Evolutionary conservation across 352 stramenopile species (phyloP).

Genomic region (Phytopythium litorale): DNA sequence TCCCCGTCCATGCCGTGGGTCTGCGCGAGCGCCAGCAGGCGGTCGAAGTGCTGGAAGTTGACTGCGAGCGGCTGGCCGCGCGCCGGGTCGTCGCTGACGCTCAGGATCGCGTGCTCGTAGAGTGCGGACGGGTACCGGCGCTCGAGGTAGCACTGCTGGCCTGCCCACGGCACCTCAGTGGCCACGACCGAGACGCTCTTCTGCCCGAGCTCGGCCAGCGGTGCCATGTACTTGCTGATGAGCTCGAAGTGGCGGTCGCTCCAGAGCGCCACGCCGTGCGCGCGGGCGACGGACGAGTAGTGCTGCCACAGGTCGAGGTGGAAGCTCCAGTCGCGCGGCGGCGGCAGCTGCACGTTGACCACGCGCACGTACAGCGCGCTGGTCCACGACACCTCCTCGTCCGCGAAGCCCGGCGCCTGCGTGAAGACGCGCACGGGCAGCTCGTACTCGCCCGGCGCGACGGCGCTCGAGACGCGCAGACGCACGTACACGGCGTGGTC

Average conservation of each 20-base stretch:
- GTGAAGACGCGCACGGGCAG: slow-evolving; percentile 65
- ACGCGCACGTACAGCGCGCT: slow-evolving; percentile 53
- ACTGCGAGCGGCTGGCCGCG: slow-evolving; percentile 37
- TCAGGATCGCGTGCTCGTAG: slow-evolving; percentile 62
- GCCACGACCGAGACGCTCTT: slow-evolving; percentile 70
- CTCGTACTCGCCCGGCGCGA: slow-evolving; percentile 53
- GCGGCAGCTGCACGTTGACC: slow-evolving; percentile 42
- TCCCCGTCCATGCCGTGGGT: slow-evolving; percentile 53
- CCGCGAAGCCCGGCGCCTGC: slow-evolving; percentile 50
- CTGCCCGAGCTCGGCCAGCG: slow-evolving; percentile 60
- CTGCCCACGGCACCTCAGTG: slow-evolving; percentile 74
- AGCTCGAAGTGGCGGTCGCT: slow-evolving; percentile 64
- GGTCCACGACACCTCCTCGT: slow-evolving; percentile 66
- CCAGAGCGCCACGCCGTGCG: slow-evolving; percentile 50
- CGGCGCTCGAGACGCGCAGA: slow-evolving; percentile 27
- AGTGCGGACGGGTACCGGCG: slow-evolving; percentile 58
- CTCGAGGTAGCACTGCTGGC: slow-evolving; percentile 76
- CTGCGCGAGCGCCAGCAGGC: slow-evolving; percentile 44
- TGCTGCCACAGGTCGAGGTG: slow-evolving; percentile 82
- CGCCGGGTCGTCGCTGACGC: slow-evolving; percentile 48
- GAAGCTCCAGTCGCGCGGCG: slow-evolving; percentile 48
- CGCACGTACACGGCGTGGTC: slow-evolving; percentile 63
- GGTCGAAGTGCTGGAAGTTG: slow-evolving; percentile 70
- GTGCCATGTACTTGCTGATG: slow-evolving; percentile 58
- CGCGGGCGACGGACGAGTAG: slow-evolving; percentile 50